Evolutionary conservation across 495 filamentous ascomycete species (phyloP).

Genomic region (Polyplosphaeria fusca): DNA sequence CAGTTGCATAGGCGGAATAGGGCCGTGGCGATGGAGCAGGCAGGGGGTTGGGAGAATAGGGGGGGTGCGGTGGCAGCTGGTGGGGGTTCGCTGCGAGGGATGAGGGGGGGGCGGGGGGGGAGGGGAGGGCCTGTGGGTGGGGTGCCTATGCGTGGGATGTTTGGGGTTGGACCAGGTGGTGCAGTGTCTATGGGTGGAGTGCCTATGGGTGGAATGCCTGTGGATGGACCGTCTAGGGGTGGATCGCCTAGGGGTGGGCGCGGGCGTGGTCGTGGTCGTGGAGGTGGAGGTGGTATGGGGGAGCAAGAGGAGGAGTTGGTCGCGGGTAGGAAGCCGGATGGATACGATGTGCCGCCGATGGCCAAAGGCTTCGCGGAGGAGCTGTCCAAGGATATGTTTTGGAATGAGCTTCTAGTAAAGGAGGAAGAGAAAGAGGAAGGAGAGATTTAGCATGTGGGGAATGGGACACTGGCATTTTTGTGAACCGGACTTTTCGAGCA

Average conservation of each 20-base stretch:
- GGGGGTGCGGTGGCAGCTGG: neutral
- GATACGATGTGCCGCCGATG: constrained; percentile 4
- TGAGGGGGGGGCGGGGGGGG: too few relatives aligned
- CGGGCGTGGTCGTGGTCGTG: neutral
- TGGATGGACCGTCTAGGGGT: neutral
- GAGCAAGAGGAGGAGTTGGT: neutral
- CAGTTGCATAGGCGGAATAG: constrained; percentile 25
- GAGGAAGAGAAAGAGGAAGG: neutral
- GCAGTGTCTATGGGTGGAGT: neutral
- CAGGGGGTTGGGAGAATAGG: constrained; percentile 19
- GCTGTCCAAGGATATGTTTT: constrained; percentile 14
- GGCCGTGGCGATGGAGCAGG: neutral
- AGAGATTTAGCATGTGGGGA: too few relatives aligned
- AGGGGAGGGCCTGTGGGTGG: too few relatives aligned
- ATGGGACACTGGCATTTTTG: too few relatives aligned
- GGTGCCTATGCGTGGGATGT: neutral
- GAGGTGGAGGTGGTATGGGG: neutral
- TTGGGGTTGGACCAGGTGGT: neutral
- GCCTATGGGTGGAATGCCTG: neutral
- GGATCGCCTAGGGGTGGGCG: neutral
- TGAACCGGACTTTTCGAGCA: too few relatives aligned
- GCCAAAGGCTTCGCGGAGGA: constrained; percentile 19
- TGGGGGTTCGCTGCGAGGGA: neutral
- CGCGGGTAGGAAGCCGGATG: constrained; percentile 3
- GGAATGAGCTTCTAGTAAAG: neutral